phyloP scores from a whole-genome alignment of 805 yeast species.

The Yarrowia porcina region DNA sequence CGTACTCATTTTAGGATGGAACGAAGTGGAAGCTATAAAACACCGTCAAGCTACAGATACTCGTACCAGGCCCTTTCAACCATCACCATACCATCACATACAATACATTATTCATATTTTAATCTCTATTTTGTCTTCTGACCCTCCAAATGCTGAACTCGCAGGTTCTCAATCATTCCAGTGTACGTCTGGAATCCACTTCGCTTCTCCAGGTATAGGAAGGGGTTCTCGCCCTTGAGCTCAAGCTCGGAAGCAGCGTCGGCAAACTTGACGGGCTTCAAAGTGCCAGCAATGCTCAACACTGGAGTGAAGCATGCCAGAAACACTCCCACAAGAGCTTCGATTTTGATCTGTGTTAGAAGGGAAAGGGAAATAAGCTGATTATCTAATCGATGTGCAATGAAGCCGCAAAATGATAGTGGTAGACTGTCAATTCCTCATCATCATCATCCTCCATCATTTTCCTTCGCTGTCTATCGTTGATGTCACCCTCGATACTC shows the following conservation, averaged over 20 bases:
- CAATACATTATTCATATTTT: too few species aligned
- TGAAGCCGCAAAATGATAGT: too few species aligned
- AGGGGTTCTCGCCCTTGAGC: slow-evolving; percentile 43
- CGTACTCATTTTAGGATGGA: neutral
- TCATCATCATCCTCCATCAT: too few species aligned
- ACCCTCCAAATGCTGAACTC: slow-evolving; percentile 11
- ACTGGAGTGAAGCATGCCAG: slow-evolving; percentile 42
- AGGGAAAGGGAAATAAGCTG: neutral
- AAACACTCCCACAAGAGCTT: slow-evolving; percentile 49
- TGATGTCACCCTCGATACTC: too few species aligned
- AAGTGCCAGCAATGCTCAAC: slow-evolving; percentile 37
- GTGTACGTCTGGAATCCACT: slow-evolving; percentile 6
- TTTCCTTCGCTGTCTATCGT: too few species aligned
- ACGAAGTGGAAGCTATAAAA: too few species aligned
- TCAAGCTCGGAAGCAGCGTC: slow-evolving; percentile 51
- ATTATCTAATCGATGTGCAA: neutral
- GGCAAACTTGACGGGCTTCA: slow-evolving; percentile 49
- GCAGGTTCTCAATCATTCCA: slow-evolving; percentile 13
- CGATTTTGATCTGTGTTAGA: slow-evolving; percentile 44
- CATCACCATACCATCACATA: too few species aligned
- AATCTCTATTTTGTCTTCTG: slow-evolving; percentile 15
- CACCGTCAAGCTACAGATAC: too few species aligned
- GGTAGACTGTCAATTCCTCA: too few species aligned
- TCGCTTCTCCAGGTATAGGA: slow-evolving; percentile 3
- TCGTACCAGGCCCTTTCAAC: too few species aligned